Percentiles rank a stretch among this genome's conserved stretches.
Evolutionary conservation across 129 eudicot genomes (phyloP).

Genomic region (Flaveria linearis): DNA sequence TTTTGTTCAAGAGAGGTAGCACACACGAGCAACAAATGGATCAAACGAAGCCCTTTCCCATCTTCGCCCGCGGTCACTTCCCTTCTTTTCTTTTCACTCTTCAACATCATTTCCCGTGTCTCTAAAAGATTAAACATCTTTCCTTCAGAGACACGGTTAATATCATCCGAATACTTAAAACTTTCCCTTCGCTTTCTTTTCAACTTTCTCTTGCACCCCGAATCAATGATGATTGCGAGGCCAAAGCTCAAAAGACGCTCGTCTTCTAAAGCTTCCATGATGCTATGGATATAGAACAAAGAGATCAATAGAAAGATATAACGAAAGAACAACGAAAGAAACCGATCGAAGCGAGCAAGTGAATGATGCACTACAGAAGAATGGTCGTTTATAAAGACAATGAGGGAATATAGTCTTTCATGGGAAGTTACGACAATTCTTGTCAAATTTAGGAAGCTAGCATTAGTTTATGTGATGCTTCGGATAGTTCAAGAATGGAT

Average conservation of each 20-base stretch:
- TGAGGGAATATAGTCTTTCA: slow-evolving; percentile 9
- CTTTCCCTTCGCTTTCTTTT: slow-evolving; percentile 48
- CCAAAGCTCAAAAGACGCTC: slow-evolving; percentile 56
- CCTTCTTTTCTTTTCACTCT: slow-evolving; percentile 33
- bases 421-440: slow-evolving; percentile 23
- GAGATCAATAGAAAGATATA: neutral
- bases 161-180: slow-evolving; percentile 12
- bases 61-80: slow-evolving; percentile 26
- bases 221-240: slow-evolving; percentile 53
- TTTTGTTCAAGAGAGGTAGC: slow-evolving; percentile 62
- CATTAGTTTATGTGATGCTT: slow-evolving; percentile 25
- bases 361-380: neutral
- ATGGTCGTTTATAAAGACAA: slow-evolving; percentile 27
- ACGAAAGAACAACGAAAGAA: neutral
- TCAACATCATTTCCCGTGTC: slow-evolving; percentile 59
- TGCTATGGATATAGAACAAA: neutral
- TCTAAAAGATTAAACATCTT: slow-evolving; percentile 59
- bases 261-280: slow-evolving; percentile 49
- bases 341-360: neutral
- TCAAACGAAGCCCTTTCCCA: slow-evolving; percentile 66
- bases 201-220: slow-evolving; percentile 34
- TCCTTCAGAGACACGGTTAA: slow-evolving; percentile 45
- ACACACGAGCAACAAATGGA: slow-evolving; percentile 61
- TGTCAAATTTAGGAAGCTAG: slow-evolving; percentile 14
- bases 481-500: slow-evolving; percentile 38